Evolutionary conservation across 257 asterid genomes (phyloP).

Genomic region (Gynochthodes officinalis): DNA sequence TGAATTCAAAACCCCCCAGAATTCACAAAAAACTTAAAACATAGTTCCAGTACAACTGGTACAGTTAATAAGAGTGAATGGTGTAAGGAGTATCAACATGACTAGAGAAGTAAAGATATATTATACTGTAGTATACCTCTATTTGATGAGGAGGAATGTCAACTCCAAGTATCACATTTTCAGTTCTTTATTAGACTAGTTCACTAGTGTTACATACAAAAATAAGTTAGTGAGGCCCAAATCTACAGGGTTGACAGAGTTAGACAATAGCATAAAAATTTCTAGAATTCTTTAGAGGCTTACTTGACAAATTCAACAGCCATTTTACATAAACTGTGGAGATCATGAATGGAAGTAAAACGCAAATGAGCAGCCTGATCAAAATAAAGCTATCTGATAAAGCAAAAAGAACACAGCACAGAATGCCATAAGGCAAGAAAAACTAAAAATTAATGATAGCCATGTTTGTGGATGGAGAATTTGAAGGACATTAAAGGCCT

Average conservation of each 20-base stretch:
- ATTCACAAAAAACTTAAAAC: not conserved
- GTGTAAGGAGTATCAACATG: not conserved
- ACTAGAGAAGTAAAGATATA: not conserved
- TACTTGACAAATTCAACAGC: not conserved
- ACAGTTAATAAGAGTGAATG: not conserved
- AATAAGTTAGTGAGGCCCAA: not conserved
- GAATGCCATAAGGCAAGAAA: not conserved
- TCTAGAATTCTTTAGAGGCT: not conserved
- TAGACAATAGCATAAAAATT: not conserved
- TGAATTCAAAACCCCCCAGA: not conserved
- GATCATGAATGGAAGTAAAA: not conserved
- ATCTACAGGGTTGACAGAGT: not conserved
- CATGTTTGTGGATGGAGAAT: not conserved
- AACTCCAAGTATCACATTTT: not conserved
- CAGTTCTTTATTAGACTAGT: not conserved
- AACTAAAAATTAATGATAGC: not conserved
- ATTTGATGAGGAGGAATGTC: not conserved
- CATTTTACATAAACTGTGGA: not conserved
- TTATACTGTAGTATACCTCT: not conserved
- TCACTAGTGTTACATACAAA: not conserved
- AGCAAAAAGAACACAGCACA: not conserved
- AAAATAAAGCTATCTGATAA: not conserved
- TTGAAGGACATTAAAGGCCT: not conserved
- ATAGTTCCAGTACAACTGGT: not conserved
- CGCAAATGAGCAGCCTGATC: not conserved